phyloP scores from a whole-genome alignment of 2,329 filamentous ascomycete genomes.

The Xylaria multiplex region DNA sequence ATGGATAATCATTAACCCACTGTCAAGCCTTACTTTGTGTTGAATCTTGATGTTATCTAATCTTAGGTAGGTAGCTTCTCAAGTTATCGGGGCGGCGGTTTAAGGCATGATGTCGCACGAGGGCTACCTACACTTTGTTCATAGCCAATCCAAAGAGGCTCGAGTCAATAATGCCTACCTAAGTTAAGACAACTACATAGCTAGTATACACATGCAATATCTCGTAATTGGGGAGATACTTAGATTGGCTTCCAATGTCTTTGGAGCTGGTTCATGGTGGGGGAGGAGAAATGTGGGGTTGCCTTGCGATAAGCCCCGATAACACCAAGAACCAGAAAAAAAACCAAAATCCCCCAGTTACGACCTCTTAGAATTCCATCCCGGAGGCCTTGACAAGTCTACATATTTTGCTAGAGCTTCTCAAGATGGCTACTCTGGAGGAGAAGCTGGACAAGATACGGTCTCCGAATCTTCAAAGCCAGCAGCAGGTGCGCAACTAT shows the following conservation, averaged over 20 bases:
- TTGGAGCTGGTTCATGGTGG: constrained; percentile 32
- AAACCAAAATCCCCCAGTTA: constrained; percentile 28
- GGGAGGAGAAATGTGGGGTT: constrained; percentile 43
- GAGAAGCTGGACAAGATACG: constrained; percentile 98
- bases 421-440: constrained; percentile 69
- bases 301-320: constrained; percentile 45
- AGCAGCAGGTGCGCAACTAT: constrained; percentile 77
- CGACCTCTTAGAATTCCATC: constrained; percentile 26
- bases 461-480: constrained; percentile 93
- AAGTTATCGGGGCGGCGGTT: neutral
- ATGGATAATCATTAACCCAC: constrained; percentile 6
- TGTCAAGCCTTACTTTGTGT: neutral
- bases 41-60: neutral
- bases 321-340: constrained; percentile 45
- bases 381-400: constrained; percentile 30
- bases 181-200: too few relatives aligned
- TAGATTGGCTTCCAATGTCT: too few relatives aligned
- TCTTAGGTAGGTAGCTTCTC: too few relatives aligned
- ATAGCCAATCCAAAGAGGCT: too few relatives aligned
- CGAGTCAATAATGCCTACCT: too few relatives aligned
- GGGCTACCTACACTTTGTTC: neutral
- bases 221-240: too few relatives aligned
- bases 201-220: too few relatives aligned
- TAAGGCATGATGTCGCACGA: neutral
- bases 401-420: constrained; percentile 38